Percentiles rank a stretch among this genome's conserved stretches.
Evolutionary conservation across 306 rosid species (phyloP).

Genomic region (Lupinus albus): DNA sequence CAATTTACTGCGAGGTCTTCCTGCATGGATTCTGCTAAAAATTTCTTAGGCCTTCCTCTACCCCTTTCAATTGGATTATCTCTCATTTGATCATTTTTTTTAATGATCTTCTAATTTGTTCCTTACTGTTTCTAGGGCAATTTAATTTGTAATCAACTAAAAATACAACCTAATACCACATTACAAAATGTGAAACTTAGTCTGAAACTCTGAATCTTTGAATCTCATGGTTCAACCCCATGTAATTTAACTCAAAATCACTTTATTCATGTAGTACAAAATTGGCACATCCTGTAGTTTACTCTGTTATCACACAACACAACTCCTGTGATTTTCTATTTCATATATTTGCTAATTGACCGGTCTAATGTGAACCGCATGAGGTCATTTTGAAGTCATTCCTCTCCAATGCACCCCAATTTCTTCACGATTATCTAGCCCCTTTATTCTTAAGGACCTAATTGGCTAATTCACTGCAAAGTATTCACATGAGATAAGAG

Average conservation of each 20-base stretch:
- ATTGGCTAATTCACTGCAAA: neutral
- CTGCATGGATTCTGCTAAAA: neutral
- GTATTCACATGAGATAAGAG: neutral
- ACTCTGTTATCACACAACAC: no score
- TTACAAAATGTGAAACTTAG: no score
- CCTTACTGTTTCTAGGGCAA: neutral
- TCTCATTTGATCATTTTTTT: conserved; percentile 18
- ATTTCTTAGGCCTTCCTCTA: neutral
- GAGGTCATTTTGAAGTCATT: no score
- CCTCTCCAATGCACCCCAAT: neutral
- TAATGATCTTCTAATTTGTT: neutral
- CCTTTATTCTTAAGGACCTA: neutral
- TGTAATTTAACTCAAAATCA: no score
- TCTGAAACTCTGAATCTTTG: no score
- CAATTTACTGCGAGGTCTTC: neutral
- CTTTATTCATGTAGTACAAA: no score
- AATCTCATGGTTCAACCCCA: no score
- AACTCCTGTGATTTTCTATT: neutral
- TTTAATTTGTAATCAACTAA: neutral
- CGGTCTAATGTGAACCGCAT: neutral
- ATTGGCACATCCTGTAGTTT: no score
- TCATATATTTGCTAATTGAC: neutral
- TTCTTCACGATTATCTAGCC: neutral
- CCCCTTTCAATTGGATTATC: conserved; percentile 10
- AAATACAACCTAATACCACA: neutral